Evolutionary conservation across 2,329 filamentous ascomycete genomes (phyloP), one percentile per base, ranked within the genome.

Genomic region (Sporothrix phasma): DNA sequence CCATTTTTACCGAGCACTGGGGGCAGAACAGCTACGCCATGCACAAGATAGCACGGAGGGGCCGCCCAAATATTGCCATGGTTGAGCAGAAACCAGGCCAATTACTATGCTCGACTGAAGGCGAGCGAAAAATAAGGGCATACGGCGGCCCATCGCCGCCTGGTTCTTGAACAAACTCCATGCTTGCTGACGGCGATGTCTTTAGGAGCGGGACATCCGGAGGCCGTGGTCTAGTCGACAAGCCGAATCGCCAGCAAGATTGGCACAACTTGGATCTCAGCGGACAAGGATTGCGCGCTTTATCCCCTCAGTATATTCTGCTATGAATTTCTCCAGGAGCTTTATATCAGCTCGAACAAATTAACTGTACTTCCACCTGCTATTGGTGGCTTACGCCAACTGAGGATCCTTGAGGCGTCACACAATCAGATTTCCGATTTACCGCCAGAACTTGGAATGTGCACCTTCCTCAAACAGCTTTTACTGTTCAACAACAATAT

Each of bases 191-290:
- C 54, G 78, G 80, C 64, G 83, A 85, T n/a, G n/a, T n/a, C n/a
- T n/a, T 65, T 70, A 76, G 17, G 81, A 81, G n/a, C n/a, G n/a
- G 56, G 83, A 86, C 69, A 79, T 82, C 69, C 80, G 84, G 70
- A 76, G 84, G 64, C 84, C 84, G 37, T 71, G 76, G 83, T 65
- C 84, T 81, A n/a, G 53, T 82, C 87, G 70, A 88, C 88, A 70
- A 80, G 89, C 83, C 83, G 65, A 80, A 83, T 67, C 85, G 86
- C 70, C 80, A 88, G 68, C 89, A 96, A 74, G 88, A 92, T 71
- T 97, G 94, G 94, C 85, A 90, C 74, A 92, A 92, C 68, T 81
- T 99, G 70, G 94, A 99, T 75, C 88, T 97, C 74, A 94, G 92
- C 70, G 94, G 94, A n/a, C 94, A 97, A 77, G 93, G 93, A 22